Evolutionary conservation across 176 grass and related monocot genomes (phyloP).

Genomic region (Avena eriantha): DNA sequence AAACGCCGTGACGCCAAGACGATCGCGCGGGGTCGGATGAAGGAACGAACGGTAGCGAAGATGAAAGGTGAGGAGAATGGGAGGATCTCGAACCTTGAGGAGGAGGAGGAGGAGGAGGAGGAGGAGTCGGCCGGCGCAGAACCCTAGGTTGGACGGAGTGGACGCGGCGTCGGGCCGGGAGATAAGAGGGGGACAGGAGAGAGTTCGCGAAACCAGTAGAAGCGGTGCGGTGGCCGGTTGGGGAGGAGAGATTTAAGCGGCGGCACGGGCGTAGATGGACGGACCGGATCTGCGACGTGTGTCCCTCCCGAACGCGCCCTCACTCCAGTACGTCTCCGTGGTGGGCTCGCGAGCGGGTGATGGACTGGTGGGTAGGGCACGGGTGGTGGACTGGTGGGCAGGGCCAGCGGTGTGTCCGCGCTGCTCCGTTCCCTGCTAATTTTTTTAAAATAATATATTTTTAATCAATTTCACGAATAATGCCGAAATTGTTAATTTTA

Average conservation of each 20-base stretch:
- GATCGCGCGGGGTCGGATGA: not conserved
- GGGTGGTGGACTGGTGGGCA: too few species aligned
- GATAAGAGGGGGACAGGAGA: not conserved
- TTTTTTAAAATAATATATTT: too few species aligned
- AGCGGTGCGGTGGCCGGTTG: not conserved
- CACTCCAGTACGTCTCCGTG: not conserved
- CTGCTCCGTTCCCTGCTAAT: too few species aligned
- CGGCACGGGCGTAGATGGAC: not conserved
- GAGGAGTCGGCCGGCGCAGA: not conserved
- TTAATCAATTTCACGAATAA: too few species aligned
- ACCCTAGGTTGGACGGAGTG: constrained; percentile 10
- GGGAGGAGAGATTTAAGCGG: not conserved
- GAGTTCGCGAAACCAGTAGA: not conserved
- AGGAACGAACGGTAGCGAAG: not conserved
- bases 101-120: not conserved
- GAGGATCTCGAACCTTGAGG: constrained; percentile 7
- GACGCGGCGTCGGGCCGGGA: not conserved
- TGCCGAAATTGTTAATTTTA: too few species aligned
- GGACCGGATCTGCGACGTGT: not conserved
- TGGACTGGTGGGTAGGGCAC: not conserved
- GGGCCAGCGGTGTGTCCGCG: too few species aligned
- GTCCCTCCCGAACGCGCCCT: not conserved
- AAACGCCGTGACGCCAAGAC: not conserved
- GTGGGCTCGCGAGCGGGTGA: not conserved
- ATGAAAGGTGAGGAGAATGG: not conserved